These are phyloP conservation scores for Powellomyces hirtus DNA, from an alignment of 192 early-diverging fungal genomes.

Conservation along the genomic window DNA sequence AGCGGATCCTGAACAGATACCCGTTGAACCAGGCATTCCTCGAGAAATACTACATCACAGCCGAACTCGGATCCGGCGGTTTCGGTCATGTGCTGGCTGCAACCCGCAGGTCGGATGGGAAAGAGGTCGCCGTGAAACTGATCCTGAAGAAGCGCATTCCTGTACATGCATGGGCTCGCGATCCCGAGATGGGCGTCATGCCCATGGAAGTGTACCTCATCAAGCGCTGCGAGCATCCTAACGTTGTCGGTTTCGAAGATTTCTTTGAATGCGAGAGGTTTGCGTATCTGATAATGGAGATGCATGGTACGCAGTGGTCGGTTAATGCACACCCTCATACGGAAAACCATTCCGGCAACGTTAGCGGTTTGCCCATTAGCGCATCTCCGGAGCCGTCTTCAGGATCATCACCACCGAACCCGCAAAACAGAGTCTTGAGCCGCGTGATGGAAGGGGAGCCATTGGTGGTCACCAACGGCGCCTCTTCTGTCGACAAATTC, in stretches of 20 bases:
- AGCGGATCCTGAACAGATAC: constrained; percentile 22
- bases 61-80: constrained; percentile 67
- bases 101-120: constrained; percentile 42
- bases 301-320: constrained; percentile 44
- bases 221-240: constrained; percentile 44
- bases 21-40: constrained; percentile 25
- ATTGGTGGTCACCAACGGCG: not conserved
- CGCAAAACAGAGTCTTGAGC: not conserved
- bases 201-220: constrained; percentile 50
- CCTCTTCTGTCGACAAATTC: not conserved
- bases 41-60: constrained; percentile 23
- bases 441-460: not conserved
- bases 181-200: constrained; percentile 43
- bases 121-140: constrained; percentile 74
- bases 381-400: not conserved
- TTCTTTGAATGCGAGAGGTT: constrained; percentile 43
- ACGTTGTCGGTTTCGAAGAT: constrained; percentile 61
- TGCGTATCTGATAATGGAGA: constrained; percentile 47
- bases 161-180: constrained; percentile 38
- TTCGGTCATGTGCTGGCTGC: constrained; percentile 69
- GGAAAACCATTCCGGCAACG: not conserved
- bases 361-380: not conserved
- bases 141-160: constrained; percentile 52
- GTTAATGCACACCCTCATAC: not conserved
- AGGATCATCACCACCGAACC: not conserved